These are phyloP conservation scores for Aquilaria malaccensis DNA, from an alignment of 345 rosid genomes.

Conservation along the genomic window DNA sequence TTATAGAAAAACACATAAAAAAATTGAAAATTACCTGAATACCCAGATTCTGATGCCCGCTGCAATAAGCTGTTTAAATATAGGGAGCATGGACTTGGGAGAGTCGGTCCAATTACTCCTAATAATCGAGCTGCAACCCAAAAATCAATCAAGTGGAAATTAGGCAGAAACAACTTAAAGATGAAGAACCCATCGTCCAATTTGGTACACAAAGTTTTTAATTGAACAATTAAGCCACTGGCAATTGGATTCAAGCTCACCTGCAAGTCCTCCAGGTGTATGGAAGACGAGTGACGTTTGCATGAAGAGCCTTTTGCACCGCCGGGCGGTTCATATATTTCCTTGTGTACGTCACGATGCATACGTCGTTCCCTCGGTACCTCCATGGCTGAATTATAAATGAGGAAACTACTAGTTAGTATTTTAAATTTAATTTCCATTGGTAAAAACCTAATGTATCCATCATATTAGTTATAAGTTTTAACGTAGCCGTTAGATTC, in stretches of 20 bases:
- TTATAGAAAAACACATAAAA: neutral
- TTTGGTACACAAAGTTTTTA: neutral
- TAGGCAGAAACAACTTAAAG: too few species aligned
- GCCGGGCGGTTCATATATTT: conserved; percentile 48
- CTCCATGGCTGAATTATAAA: conserved; percentile 42
- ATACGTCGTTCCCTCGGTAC: conserved; percentile 71
- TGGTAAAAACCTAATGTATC: too few species aligned
- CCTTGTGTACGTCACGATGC: conserved; percentile 41
- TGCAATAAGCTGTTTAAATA: conserved; percentile 52
- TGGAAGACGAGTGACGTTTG: conserved; percentile 27
- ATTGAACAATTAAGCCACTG: neutral
- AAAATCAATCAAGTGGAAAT: neutral
- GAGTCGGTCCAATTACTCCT: conserved; percentile 67
- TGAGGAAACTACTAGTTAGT: too few species aligned
- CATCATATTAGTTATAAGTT: too few species aligned
- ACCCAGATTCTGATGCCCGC: conserved; percentile 75
- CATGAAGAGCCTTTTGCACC: conserved; percentile 79
- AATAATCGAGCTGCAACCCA: conserved; percentile 30
- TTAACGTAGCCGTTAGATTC: too few species aligned
- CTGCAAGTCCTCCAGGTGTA: conserved; percentile 54
- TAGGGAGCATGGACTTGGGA: conserved; percentile 74
- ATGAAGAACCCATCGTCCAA: neutral
- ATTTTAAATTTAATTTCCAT: too few species aligned
- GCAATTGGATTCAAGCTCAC: conserved; percentile 11
- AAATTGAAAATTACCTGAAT: conserved; percentile 42